Conservation (phyloP, 192 early-diverging fungal genomes). For the Umbelopsis isabellina region DNA sequence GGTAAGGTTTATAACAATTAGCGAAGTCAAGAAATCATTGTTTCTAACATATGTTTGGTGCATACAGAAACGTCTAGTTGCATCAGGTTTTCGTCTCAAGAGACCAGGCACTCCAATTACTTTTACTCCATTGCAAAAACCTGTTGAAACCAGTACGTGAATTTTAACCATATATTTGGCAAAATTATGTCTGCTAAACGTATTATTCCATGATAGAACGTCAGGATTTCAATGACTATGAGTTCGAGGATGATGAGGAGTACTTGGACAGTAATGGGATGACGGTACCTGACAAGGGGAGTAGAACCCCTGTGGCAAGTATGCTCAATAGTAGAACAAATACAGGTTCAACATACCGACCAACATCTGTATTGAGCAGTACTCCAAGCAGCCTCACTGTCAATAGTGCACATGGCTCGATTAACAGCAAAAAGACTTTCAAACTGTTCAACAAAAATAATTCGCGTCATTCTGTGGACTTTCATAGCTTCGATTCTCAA, state of each 20-base stretch:
- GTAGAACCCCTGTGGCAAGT: slow-evolving; percentile 15
- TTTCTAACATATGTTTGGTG: background rate
- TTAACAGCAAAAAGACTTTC: slow-evolving; percentile 32
- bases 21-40: background rate
- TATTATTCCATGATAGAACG: background rate
- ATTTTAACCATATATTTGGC: background rate
- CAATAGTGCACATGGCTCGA: slow-evolving; percentile 6
- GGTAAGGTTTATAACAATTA: slow-evolving; percentile 24
- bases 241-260: slow-evolving; percentile 23
- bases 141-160: background rate
- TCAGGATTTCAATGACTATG: slow-evolving; percentile 7
- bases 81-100: slow-evolving; percentile 8
- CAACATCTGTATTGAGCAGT: slow-evolving; percentile 34
- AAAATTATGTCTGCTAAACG: background rate
- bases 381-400: slow-evolving; percentile 14
- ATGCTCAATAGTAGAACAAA: slow-evolving; percentile 25
- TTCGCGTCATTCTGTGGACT: slow-evolving; percentile 18
- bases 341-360: slow-evolving; percentile 24
- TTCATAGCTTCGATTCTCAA: slow-evolving; percentile 19
- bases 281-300: background rate
- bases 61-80: slow-evolving; percentile 1
- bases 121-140: slow-evolving; percentile 14
- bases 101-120: slow-evolving; percentile 2
- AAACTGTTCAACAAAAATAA: slow-evolving; percentile 30
- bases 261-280: slow-evolving; percentile 11